Conservation (phyloP, 1,284 basidiomycete species). For the Spongispora temasekensis region DNA sequence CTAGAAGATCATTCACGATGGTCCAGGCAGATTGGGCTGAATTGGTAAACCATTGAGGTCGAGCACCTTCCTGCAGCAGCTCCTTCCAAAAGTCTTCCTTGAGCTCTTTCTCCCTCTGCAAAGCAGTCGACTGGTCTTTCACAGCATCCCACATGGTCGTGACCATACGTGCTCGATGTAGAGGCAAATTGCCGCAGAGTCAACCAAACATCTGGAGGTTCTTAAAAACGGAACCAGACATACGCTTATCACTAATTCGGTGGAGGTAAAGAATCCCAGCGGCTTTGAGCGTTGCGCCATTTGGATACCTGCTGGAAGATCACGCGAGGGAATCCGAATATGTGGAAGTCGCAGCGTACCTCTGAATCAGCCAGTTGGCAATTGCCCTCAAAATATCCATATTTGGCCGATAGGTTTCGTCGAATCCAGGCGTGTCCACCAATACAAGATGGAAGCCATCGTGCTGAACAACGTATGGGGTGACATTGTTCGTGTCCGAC, state of each 20-base stretch:
- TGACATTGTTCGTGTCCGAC: neutral
- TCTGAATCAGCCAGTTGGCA: conserved; percentile 7
- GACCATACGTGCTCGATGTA: conserved; percentile 36
- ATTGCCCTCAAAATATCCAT: conserved; percentile 20
- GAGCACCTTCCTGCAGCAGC: conserved; percentile 35
- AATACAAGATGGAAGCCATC: neutral
- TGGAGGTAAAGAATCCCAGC: conserved; percentile 49
- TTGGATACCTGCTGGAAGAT: neutral
- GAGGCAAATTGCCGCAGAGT: neutral
- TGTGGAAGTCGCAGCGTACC: neutral
- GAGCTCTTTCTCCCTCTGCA: conserved; percentile 25
- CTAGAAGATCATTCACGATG: neutral
- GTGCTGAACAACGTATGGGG: neutral
- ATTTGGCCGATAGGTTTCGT: conserved; percentile 16
- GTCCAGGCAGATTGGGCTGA: neutral
- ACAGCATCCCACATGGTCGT: conserved; percentile 33
- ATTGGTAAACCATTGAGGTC: neutral
- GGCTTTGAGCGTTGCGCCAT: conserved; percentile 12
- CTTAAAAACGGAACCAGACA: conserved; percentile 42
- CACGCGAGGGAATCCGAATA: neutral
- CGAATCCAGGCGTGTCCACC: conserved; percentile 16
- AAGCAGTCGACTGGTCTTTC: conserved; percentile 12
- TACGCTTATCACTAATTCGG: conserved; percentile 42
- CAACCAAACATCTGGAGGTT: conserved; percentile 45
- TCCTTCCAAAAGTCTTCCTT: conserved; percentile 26